Evolutionary conservation across 768 basidiomycete species (phyloP).

Genomic region (Omphalotus guepiniiformis): DNA sequence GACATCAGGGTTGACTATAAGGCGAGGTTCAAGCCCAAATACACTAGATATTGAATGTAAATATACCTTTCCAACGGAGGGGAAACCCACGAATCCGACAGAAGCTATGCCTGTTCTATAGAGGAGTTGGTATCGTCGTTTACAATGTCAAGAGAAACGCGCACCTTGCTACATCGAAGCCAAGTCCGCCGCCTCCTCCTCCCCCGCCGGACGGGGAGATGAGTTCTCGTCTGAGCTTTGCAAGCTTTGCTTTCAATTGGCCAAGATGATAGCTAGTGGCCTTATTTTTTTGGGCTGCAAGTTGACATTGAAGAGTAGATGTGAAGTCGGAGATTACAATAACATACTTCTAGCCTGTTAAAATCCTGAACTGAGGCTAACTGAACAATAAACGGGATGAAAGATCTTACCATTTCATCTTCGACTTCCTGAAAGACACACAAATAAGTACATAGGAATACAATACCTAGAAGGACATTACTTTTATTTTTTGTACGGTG

Average conservation of each 20-base stretch:
- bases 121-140: not conserved
- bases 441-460: conserved; percentile 18
- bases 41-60: not conserved
- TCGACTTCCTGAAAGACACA: conserved; percentile 68
- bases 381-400: conserved; percentile 9
- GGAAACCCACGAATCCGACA: conserved; percentile 89
- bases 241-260: conserved; percentile 96
- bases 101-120: conserved; percentile 90
- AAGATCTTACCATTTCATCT: conserved; percentile 94
- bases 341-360: conserved; percentile 74
- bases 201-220: conserved; percentile 72
- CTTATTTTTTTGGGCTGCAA: conserved; percentile 88
- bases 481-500: conserved; percentile 89
- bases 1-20: conserved; percentile 88
- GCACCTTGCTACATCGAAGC: conserved; percentile 91
- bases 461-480: conserved; percentile 25
- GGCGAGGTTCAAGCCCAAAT: conserved; percentile 4
- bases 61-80: conserved; percentile 88
- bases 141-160: not conserved
- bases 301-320: not conserved
- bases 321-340: conserved; percentile 2
- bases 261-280: conserved; percentile 95
- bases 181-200: conserved; percentile 87
- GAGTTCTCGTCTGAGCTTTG: conserved; percentile 92
- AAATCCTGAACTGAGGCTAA: conserved; percentile 1